phyloP scores from a whole-genome alignment of 2,329 filamentous ascomycete genomes.

The Calonectria pseudoreteaudii region DNA sequence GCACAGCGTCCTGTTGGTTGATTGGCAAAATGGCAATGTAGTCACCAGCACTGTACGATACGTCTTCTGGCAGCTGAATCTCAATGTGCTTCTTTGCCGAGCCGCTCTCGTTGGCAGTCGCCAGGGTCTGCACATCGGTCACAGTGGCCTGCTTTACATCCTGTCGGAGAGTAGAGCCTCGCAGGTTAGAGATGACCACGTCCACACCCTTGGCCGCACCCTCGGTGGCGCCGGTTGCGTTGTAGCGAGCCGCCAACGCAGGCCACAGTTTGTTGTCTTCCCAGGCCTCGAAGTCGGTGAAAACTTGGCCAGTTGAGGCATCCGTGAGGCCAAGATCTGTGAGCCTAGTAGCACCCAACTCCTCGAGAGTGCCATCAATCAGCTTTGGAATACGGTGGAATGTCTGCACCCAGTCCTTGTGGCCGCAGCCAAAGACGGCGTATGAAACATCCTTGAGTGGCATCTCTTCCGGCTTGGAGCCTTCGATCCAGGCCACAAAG shows the following conservation, averaged over 20 bases:
- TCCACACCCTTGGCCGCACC: slow-evolving; percentile 5
- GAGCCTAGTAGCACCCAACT: slow-evolving; percentile 48
- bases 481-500: slow-evolving; percentile 75
- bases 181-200: slow-evolving; percentile 10
- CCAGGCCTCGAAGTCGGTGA: slow-evolving; percentile 75
- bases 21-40: slow-evolving; percentile 80
- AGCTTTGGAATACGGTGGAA: slow-evolving; percentile 75
- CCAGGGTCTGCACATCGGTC: background rate
- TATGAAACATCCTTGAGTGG: slow-evolving; percentile 67
- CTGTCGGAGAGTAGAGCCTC: slow-evolving; percentile 17
- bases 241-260: slow-evolving; percentile 57
- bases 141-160: slow-evolving; percentile 20
- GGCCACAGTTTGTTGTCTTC: slow-evolving; percentile 66
- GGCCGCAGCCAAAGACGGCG: slow-evolving; percentile 77
- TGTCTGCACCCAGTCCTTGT: slow-evolving; percentile 67
- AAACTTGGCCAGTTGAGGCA: slow-evolving; percentile 72
- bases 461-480: slow-evolving; percentile 57
- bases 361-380: slow-evolving; percentile 64
- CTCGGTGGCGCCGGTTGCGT: background rate
- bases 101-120: background rate
- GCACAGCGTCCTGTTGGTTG: slow-evolving; percentile 72
- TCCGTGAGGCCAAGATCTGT: slow-evolving; percentile 65
- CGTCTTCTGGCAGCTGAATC: slow-evolving; percentile 72
- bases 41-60: slow-evolving; percentile 77
- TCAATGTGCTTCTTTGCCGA: slow-evolving; percentile 70